Percentiles rank a stretch among this genome's conserved stretches.
Conservation (phyloP, 768 basidiomycete species). For the Psilocybe azurescens region DNA sequence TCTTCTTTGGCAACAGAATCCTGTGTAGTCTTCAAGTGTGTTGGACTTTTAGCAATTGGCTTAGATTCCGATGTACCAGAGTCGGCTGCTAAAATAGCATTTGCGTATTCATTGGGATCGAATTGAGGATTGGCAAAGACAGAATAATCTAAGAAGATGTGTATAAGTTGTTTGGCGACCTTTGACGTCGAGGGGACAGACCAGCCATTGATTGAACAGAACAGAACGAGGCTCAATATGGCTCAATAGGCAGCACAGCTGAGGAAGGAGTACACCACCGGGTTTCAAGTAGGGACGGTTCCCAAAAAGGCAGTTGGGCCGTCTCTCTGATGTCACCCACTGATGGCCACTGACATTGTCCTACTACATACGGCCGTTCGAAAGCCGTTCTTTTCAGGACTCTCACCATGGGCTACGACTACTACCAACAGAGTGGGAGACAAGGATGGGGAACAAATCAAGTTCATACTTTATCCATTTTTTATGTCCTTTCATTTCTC, state of each 20-base stretch:
- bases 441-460: slow-evolving; percentile 59
- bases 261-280: too few species aligned
- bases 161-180: background rate
- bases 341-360: background rate
- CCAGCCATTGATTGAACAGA: background rate
- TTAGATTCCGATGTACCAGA: slow-evolving; percentile 52
- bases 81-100: slow-evolving; percentile 86
- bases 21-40: slow-evolving; percentile 41
- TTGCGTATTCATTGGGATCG: slow-evolving; percentile 90
- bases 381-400: slow-evolving; percentile 18
- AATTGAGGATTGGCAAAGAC: slow-evolving; percentile 79
- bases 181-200: background rate
- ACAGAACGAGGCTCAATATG: background rate
- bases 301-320: slow-evolving; percentile 3
- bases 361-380: background rate
- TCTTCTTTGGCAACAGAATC: slow-evolving; percentile 79
- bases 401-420: slow-evolving; percentile 45
- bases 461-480: slow-evolving; percentile 24
- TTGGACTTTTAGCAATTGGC: slow-evolving; percentile 32
- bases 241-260: too few species aligned
- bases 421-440: slow-evolving; percentile 45
- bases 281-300: background rate
- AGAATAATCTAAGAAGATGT: slow-evolving; percentile 59
- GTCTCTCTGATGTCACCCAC: slow-evolving; percentile 11
- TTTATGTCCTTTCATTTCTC: slow-evolving; percentile 12